Evolutionary conservation across 2,329 filamentous ascomycete genomes (phyloP), one percentile per base, ranked within the genome.

Genomic region (Nemania serpens): DNA sequence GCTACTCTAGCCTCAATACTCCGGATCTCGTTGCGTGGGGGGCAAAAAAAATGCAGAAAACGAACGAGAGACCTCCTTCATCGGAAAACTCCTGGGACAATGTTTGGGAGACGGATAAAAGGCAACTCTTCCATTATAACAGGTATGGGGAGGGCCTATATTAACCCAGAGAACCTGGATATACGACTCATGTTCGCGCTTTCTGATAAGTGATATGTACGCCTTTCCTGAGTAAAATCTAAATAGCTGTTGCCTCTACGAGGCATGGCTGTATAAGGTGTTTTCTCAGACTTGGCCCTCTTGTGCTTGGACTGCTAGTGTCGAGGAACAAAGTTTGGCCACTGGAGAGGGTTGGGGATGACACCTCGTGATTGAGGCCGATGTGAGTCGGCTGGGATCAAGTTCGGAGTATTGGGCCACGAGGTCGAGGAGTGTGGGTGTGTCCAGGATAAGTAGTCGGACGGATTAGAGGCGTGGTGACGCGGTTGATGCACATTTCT

Each of bases 331-430:
- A 62, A 66, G 25, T 37, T 48, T 34, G 53, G 50, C 51, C 58
- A 58, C 6, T 61, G 62, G 17, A 66, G 64, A 54, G 64, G 64
- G 37, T 66, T 66, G 12, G 59, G 64, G 33, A 64, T 55, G 18
- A 37, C 45, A 18, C 50, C 59, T 53, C 53, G 43, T 54, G 62
- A 43, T 25, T 43, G 48, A 36, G 45, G 58, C 18, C 43, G 56
- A 39, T 18, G 22, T 2, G 42, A 29, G 20, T 39, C 22, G 17
- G 6, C 37, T 22, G 52, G 47, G 13, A 29, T 17, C 17, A 51
- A 12, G 11, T 33, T 29, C 11, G 63, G 52, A 45, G 53, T 58
- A 51, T 56, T 56, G 22, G 49, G 50, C 63, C 61, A 63, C 15
- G 60, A 60, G 12, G 46, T 56, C 11, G 59, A 50, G 25, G 37